These are phyloP conservation scores for Vitis rotundifolia DNA, from an alignment of 164 flowering plant genomes.

Conservation along the genomic window DNA sequence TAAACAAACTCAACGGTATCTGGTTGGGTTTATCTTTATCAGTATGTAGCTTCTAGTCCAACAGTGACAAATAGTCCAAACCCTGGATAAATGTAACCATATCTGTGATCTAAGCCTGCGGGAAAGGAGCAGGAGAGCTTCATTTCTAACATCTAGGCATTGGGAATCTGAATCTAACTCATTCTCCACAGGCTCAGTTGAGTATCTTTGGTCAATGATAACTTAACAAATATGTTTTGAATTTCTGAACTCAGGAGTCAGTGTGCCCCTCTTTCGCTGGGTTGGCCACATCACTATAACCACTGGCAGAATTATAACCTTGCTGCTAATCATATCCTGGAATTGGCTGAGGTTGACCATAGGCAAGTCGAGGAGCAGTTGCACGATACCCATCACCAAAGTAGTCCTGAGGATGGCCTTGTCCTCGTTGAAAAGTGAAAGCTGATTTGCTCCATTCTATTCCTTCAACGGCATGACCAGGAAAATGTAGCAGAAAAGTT, in stretches of 20 bases:
- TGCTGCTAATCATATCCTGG: conserved; percentile 66
- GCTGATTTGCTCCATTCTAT: conserved; percentile 34
- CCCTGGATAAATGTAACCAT: too few species aligned
- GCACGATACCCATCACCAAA: conserved; percentile 70
- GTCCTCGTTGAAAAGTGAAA: conserved; percentile 36
- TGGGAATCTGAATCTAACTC: too few species aligned
- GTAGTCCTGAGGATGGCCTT: conserved; percentile 73
- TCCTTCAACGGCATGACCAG: conserved; percentile 34
- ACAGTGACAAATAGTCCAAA: too few species aligned
- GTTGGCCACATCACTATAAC: conserved; percentile 42
- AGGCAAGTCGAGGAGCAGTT: conserved; percentile 55
- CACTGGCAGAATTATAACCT: conserved; percentile 43
- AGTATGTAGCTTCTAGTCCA: conserved; percentile 20
- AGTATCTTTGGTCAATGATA: too few species aligned
- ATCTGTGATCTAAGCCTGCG: too few species aligned
- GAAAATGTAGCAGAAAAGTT: conserved; percentile 22
- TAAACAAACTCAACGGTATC: conserved; percentile 17
- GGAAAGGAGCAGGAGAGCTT: too few species aligned
- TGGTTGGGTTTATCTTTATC: conserved; percentile 1
- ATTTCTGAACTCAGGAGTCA: conserved; percentile 31
- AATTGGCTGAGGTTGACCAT: conserved; percentile 53
- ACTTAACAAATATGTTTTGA: too few species aligned
- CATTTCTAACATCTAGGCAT: too few species aligned
- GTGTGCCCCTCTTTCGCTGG: conserved; percentile 56
- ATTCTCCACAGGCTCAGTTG: too few species aligned